Evolutionary conservation across 352 stramenopile genomes (phyloP).

Genomic region (Phytophthora pistaciae): DNA sequence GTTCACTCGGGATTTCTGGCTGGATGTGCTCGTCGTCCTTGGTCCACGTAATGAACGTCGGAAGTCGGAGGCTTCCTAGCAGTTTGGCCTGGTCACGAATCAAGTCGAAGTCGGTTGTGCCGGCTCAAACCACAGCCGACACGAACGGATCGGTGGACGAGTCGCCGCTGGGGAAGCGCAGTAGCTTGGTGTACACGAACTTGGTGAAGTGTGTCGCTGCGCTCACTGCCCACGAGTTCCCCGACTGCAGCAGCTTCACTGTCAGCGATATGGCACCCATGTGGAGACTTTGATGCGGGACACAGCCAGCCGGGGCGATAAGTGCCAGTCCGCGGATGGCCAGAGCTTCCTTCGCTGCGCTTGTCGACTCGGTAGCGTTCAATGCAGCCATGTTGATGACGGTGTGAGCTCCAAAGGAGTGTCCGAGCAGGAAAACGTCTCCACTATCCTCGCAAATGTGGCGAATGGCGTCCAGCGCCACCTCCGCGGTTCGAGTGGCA

Average conservation of each 20-base stretch:
- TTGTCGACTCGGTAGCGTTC: constrained; percentile 16
- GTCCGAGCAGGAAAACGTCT: constrained; percentile 34
- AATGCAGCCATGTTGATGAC: constrained; percentile 51
- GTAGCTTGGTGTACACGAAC: constrained; percentile 25
- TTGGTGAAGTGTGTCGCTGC: constrained; percentile 35
- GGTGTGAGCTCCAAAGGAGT: constrained; percentile 46
- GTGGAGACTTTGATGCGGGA: constrained; percentile 45
- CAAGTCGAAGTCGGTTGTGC: too few species aligned
- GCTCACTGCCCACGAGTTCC: constrained; percentile 18
- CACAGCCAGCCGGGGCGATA: constrained; percentile 45
- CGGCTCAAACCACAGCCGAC: too few species aligned
- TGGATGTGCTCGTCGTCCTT: too few species aligned
- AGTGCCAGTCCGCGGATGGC: constrained; percentile 29
- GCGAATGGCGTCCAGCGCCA: constrained; percentile 38
- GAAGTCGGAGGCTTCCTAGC: too few species aligned
- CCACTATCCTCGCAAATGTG: constrained; percentile 36
- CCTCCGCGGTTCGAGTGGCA: constrained; percentile 27
- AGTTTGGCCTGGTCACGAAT: too few species aligned
- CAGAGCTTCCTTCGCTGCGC: neutral
- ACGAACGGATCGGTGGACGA: too few species aligned
- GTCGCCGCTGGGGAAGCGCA: too few species aligned
- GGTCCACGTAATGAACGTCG: too few species aligned
- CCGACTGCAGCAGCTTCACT: constrained; percentile 33
- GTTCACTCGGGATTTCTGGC: too few species aligned
- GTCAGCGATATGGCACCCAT: constrained; percentile 22